These are phyloP conservation scores for Boletus fagicola DNA, from an alignment of 768 basidiomycete genomes.

Conservation along the genomic window DNA sequence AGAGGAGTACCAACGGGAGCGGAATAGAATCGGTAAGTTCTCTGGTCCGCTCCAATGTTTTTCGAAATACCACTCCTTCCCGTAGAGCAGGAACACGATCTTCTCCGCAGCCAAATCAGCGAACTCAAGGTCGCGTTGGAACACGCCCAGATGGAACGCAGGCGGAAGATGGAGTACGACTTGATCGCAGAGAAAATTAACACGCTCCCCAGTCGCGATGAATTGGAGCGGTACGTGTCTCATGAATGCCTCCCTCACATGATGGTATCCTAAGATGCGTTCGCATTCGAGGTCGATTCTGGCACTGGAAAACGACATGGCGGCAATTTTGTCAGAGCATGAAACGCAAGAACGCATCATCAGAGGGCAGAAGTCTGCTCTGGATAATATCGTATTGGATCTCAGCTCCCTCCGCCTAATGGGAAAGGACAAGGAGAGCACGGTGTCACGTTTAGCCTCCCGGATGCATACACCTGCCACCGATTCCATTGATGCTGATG, in stretches of 20 bases:
- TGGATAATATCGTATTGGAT: conserved; percentile 64
- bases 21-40: conserved; percentile 66
- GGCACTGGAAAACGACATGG: conserved; percentile 74
- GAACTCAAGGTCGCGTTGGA: conserved; percentile 75
- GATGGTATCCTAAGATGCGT: background rate
- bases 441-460: conserved; percentile 39
- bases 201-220: conserved; percentile 69
- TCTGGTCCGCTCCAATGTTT: background rate
- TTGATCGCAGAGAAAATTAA: conserved; percentile 80
- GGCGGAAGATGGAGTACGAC: conserved; percentile 85
- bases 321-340: conserved; percentile 69
- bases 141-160: conserved; percentile 72
- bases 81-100: conserved; percentile 69
- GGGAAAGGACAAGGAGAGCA: conserved; percentile 62
- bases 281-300: conserved; percentile 55
- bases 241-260: background rate
- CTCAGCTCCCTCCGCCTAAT: conserved; percentile 60
- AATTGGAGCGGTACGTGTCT: conserved; percentile 68
- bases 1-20: conserved; percentile 76
- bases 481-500: conserved; percentile 34
- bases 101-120: conserved; percentile 66
- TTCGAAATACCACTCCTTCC: background rate
- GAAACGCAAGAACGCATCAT: conserved; percentile 68
- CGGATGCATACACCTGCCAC: conserved; percentile 50
- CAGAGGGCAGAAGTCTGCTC: conserved; percentile 62